phyloP scores from a whole-genome alignment of 345 rosid genomes.

The rapeseed (Brassica napus) region DNA sequence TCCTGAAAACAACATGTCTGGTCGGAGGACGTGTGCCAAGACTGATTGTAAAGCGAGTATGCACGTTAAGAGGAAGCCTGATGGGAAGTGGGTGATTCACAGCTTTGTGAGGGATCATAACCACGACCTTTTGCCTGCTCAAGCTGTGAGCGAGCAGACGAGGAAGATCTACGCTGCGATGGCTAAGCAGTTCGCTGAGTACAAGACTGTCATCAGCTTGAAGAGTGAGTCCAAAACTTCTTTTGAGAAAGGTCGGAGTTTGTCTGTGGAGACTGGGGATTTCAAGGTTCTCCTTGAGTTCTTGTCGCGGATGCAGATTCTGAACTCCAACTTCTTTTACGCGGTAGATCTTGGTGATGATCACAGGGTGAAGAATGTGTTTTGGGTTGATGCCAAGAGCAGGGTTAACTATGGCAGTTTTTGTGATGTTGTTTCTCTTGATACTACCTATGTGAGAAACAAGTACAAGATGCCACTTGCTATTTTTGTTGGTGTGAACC shows the following conservation, averaged over 20 bases:
- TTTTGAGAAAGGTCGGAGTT: conserved; percentile 53
- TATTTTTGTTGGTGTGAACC: conserved; percentile 64
- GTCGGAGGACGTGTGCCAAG: conserved; percentile 53
- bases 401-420: conserved; percentile 61
- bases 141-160: conserved; percentile 73
- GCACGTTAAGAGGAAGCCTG: conserved; percentile 78
- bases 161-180: conserved; percentile 70
- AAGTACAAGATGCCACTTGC: conserved; percentile 69
- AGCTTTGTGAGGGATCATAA: conserved; percentile 72
- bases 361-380: conserved; percentile 54
- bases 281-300: conserved; percentile 51
- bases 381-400: conserved; percentile 73
- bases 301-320: conserved; percentile 49
- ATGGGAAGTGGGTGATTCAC: conserved; percentile 76
- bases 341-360: conserved; percentile 66
- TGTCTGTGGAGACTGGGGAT: conserved; percentile 56
- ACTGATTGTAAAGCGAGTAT: conserved; percentile 79
- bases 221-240: conserved; percentile 45
- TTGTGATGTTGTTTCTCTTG: conserved; percentile 64
- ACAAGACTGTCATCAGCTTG: conserved; percentile 55
- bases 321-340: conserved; percentile 67
- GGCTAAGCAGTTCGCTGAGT: conserved; percentile 72
- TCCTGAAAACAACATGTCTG: conserved; percentile 52
- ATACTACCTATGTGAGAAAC: conserved; percentile 56
- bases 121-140: conserved; percentile 76